A percentile compares a stretch with the other conserved stretches of the same genome.
phyloP scores from a whole-genome alignment of 2,329 filamentous ascomycete genomes.

The Nothopassalora personata region DNA sequence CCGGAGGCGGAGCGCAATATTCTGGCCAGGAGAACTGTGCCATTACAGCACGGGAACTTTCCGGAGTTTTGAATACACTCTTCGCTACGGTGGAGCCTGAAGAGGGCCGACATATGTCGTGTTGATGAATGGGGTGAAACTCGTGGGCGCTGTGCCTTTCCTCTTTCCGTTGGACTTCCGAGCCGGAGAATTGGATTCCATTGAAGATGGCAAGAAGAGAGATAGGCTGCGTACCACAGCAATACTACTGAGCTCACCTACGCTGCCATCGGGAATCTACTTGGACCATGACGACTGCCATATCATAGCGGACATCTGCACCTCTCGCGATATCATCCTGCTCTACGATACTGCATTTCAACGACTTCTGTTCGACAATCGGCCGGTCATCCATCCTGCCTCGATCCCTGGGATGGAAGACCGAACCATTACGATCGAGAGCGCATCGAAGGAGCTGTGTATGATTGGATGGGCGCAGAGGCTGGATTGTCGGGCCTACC shows the following conservation, averaged over 20 bases:
- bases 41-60: slow-evolving; percentile 2
- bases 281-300: slow-evolving; percentile 4
- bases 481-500: slow-evolving; percentile 5
- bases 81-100: slow-evolving; percentile 13
- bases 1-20: background rate
- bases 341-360: slow-evolving; percentile 1
- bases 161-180: slow-evolving; percentile 7
- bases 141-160: slow-evolving; percentile 7
- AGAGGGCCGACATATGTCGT: slow-evolving; percentile 12
- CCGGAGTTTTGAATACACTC: slow-evolving; percentile 3
- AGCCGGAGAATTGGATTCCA: slow-evolving; percentile 1
- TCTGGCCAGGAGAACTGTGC: slow-evolving; percentile 4
- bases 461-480: slow-evolving; percentile 8
- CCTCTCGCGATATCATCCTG: background rate
- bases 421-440: slow-evolving; percentile 5
- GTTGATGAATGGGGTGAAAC: slow-evolving; percentile 13
- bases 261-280: slow-evolving; percentile 5
- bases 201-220: background rate
- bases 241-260: slow-evolving; percentile 3
- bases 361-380: slow-evolving; percentile 2
- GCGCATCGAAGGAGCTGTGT: no score
- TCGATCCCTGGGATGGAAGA: slow-evolving; percentile 3
- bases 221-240: slow-evolving; percentile 3
- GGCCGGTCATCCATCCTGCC: slow-evolving; percentile 6
- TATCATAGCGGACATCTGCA: background rate